Conservation (phyloP, 805 yeast species). For the Saccharomycopsis microspora region DNA sequence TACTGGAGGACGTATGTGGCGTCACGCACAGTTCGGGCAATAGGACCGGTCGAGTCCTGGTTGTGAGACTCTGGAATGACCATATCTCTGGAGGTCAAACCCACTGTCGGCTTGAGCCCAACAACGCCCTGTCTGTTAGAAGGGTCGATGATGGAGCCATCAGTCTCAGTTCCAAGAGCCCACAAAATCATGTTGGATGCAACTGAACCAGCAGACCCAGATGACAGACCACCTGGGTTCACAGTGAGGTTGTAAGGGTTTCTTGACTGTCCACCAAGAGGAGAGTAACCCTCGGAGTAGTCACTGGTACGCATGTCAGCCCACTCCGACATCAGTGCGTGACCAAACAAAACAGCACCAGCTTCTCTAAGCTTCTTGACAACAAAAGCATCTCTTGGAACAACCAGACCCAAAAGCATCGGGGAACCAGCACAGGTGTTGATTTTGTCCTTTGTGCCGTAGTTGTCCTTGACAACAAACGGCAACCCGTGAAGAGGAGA, state of each 20-base stretch:
- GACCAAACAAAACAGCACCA: conserved; percentile 23
- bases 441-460: conserved; percentile 22
- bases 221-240: conserved; percentile 22
- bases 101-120: conserved; percentile 23
- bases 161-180: conserved; percentile 23
- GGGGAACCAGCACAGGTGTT: conserved; percentile 21
- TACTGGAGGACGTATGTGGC: conserved; percentile 22
- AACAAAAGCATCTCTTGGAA: conserved; percentile 23
- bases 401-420: conserved; percentile 20
- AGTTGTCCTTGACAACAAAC: conserved; percentile 22
- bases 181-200: conserved; percentile 22
- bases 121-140: conserved; percentile 21
- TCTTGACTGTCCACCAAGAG: conserved; percentile 22
- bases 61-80: conserved; percentile 23
- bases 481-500: conserved; percentile 24
- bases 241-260: conserved; percentile 22
- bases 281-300: conserved; percentile 23
- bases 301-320: conserved; percentile 22
- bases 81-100: conserved; percentile 22
- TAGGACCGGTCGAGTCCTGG: conserved; percentile 22
- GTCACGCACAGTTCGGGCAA: conserved; percentile 22
- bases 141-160: conserved; percentile 23
- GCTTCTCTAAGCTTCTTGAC: conserved; percentile 21
- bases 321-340: conserved; percentile 22
- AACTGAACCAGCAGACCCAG: conserved; percentile 22